Percentiles rank a stretch among this genome's conserved stretches.
Conservation (phyloP, 306 rosid species). For the Castanopsis chinensis region DNA sequence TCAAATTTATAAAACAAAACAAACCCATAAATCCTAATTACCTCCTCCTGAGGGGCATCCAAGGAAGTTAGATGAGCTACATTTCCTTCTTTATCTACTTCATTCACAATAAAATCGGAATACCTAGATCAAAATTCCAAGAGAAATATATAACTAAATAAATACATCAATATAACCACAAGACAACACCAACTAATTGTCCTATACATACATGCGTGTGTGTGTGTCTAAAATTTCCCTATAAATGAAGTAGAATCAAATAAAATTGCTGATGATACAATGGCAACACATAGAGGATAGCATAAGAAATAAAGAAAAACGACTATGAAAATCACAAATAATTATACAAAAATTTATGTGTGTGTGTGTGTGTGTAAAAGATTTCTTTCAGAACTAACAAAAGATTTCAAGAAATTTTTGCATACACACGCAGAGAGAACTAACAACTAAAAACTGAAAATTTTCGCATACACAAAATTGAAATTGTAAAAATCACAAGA, state of each 20-base stretch:
- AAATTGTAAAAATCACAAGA: no score
- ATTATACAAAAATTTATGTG: no score
- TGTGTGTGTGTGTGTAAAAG: no score
- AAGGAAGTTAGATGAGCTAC: slow-evolving; percentile 68
- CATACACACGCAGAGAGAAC: no score
- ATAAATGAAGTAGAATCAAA: neutral
- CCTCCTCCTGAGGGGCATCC: slow-evolving; percentile 64
- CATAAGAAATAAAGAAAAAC: neutral
- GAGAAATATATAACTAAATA: neutral
- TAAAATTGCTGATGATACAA: neutral
- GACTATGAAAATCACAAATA: neutral
- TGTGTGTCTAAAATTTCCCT: neutral
- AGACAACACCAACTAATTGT: neutral
- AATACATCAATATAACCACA: neutral
- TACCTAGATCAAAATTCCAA: slow-evolving; percentile 55
- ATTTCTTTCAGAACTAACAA: neutral
- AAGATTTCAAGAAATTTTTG: neutral
- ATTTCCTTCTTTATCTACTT: slow-evolving; percentile 76
- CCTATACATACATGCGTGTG: neutral
- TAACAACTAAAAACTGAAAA: no score
- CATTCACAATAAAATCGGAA: slow-evolving; percentile 88
- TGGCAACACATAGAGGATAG: neutral
- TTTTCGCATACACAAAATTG: no score
- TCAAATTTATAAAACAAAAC: neutral
- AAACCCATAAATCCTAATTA: slow-evolving; percentile 1